Conservation (phyloP, 345 rosid genomes). For the Citrus medica region DNA sequence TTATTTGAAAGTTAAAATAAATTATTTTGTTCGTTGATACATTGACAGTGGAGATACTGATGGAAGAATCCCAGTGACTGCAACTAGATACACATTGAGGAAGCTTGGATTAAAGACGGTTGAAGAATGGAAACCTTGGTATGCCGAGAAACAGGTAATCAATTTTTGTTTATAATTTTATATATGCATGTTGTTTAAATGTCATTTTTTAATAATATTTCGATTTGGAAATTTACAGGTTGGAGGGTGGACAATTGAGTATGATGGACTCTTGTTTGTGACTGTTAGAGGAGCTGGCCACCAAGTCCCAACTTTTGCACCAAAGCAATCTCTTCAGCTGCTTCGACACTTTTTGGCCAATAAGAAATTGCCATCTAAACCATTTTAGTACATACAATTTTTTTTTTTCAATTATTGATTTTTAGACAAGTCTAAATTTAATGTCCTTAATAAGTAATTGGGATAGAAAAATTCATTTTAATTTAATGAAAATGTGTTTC, state of each 20-base stretch:
- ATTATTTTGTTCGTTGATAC: background rate
- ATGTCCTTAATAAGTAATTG: background rate
- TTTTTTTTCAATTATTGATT: background rate
- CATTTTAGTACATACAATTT: conserved; percentile 26
- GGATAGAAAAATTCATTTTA: background rate
- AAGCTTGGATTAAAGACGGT: conserved; percentile 62
- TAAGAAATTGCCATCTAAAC: conserved; percentile 47
- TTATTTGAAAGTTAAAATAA: no score
- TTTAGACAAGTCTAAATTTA: no score
- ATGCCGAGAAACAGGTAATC: conserved; percentile 45
- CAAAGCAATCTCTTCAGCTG: conserved; percentile 54
- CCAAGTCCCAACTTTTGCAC: conserved; percentile 68
- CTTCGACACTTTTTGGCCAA: conserved; percentile 51
- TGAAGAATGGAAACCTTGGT: conserved; percentile 84
- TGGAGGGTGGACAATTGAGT: conserved; percentile 68
- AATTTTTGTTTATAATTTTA: background rate
- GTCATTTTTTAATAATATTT: background rate
- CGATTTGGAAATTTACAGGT: conserved; percentile 30
- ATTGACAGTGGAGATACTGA: conserved; percentile 78
- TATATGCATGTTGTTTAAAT: background rate
- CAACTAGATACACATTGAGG: conserved; percentile 61
- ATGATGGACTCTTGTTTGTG: conserved; percentile 62
- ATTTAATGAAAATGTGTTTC: background rate
- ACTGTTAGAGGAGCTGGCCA: conserved; percentile 78
- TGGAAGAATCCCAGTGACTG: conserved; percentile 78